phyloP scores from a whole-genome alignment of 2,329 filamentous ascomycete species.

The Trichophyton rubrum region DNA sequence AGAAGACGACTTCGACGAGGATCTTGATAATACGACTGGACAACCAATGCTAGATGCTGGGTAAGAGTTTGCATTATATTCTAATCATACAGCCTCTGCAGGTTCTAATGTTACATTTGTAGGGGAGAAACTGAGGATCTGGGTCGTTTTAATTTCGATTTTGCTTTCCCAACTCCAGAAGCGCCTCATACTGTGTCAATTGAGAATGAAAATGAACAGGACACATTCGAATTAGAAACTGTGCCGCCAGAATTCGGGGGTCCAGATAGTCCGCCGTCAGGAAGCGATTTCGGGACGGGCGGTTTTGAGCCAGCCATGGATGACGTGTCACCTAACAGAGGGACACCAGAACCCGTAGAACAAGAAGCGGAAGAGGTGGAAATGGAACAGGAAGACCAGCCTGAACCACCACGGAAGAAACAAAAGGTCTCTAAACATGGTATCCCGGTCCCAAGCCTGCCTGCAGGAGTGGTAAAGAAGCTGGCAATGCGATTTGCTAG shows the following conservation, averaged over 20 bases:
- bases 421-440: constrained; percentile 56
- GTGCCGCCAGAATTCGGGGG: constrained; percentile 18
- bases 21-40: constrained; percentile 24
- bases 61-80: constrained; percentile 17
- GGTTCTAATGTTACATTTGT: constrained; percentile 4
- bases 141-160: constrained; percentile 30
- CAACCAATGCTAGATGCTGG: constrained; percentile 29
- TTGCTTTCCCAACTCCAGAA: constrained; percentile 29
- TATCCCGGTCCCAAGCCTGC: constrained; percentile 62
- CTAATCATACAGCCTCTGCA: neutral
- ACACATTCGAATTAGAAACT: constrained; percentile 24
- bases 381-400: constrained; percentile 7
- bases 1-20: constrained; percentile 25
- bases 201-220: constrained; percentile 24
- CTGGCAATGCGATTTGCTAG: constrained; percentile 54
- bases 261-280: constrained; percentile 18
- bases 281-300: constrained; percentile 19
- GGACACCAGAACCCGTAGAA: constrained; percentile 6
- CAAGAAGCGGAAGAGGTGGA: neutral
- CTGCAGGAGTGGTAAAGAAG: constrained; percentile 58
- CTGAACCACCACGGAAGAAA: constrained; percentile 17
- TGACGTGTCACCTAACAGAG: constrained; percentile 8
- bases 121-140: constrained; percentile 35
- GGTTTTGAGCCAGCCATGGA: constrained; percentile 23
- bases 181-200: constrained; percentile 19